These are phyloP conservation scores for Lactarius pseudohatsudake DNA, from an alignment of 768 basidiomycete species.

Conservation along the genomic window DNA sequence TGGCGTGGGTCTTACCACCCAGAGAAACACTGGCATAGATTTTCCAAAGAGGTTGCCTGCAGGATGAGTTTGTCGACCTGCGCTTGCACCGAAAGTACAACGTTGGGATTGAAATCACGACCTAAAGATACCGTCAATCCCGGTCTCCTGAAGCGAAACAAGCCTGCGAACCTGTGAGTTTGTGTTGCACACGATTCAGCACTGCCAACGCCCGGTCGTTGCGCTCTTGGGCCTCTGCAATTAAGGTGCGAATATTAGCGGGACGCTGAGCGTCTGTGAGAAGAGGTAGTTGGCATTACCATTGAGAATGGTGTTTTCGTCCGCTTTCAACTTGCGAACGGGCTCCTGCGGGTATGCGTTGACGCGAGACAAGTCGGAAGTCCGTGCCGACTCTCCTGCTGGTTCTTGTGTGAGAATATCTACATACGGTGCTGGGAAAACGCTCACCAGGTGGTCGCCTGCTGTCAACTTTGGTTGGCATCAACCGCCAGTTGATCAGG, in stretches of 20 bases:
- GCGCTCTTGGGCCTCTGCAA: conserved; percentile 73
- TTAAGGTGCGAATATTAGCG: conserved; percentile 18
- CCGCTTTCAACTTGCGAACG: conserved; percentile 78
- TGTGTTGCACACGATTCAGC: conserved; percentile 92
- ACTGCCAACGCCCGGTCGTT: conserved; percentile 90
- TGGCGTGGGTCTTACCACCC: conserved; percentile 62
- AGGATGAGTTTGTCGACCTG: conserved; percentile 94
- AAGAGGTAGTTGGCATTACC: conserved; percentile 46
- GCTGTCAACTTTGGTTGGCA: conserved; percentile 77
- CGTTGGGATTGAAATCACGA: conserved; percentile 88
- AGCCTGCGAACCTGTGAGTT: conserved; percentile 72
- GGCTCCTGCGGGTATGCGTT: conserved; percentile 78
- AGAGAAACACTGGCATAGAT: conserved; percentile 95
- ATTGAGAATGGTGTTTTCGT: conserved; percentile 92
- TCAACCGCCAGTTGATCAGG: conserved; percentile 93
- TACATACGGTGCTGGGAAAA: conserved; percentile 14
- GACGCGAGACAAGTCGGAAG: conserved; percentile 62
- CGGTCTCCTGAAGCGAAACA: neutral
- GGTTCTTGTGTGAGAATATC: conserved; percentile 31
- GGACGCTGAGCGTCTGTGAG: neutral
- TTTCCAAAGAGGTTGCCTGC: conserved; percentile 91
- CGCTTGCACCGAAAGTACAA: conserved; percentile 64
- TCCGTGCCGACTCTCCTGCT: conserved; percentile 52
- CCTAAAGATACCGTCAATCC: conserved; percentile 45
- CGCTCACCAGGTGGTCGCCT: conserved; percentile 64